Percentiles rank a stretch among this genome's conserved stretches.
phyloP scores from a whole-genome alignment of 768 basidiomycete genomes.

The Panaeolus papilionaceus region DNA sequence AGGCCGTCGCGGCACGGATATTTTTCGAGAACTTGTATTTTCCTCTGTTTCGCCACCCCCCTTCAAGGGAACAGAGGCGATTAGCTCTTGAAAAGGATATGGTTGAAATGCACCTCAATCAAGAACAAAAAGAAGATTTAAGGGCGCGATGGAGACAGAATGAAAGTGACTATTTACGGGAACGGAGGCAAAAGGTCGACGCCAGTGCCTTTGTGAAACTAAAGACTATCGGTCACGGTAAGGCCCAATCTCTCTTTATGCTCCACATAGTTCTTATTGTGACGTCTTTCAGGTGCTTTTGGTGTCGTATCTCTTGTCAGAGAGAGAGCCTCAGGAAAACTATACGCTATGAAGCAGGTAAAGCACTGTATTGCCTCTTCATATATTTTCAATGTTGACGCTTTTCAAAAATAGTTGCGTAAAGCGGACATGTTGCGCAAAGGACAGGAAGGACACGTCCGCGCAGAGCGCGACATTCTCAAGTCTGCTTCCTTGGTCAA shows the following conservation, averaged over 20 bases:
- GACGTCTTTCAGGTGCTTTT: constrained; percentile 75
- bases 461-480: constrained; percentile 93
- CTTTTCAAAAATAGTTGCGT: constrained; percentile 59
- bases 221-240: constrained; percentile 95
- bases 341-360: constrained; percentile 98
- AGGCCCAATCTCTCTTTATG: constrained; percentile 31
- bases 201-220: constrained; percentile 86
- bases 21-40: constrained; percentile 95
- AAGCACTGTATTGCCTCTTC: constrained; percentile 19
- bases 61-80: constrained; percentile 85
- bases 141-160: constrained; percentile 83
- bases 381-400: constrained; percentile 20
- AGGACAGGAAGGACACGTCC: constrained; percentile 96
- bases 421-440: constrained; percentile 95
- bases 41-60: constrained; percentile 81
- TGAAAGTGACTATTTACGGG: constrained; percentile 90
- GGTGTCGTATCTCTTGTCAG: constrained; percentile 94
- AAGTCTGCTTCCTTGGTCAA: constrained; percentile 86
- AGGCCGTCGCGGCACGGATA: constrained; percentile 89
- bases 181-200: constrained; percentile 81
- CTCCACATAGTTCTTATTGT: constrained; percentile 32
- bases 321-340: constrained; percentile 77
- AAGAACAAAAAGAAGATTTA: constrained; percentile 72
- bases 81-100: constrained; percentile 90
- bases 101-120: constrained; percentile 70